These are phyloP conservation scores for Hydnum rufescens DNA, from an alignment of 768 basidiomycete species.

Conservation along the genomic window DNA sequence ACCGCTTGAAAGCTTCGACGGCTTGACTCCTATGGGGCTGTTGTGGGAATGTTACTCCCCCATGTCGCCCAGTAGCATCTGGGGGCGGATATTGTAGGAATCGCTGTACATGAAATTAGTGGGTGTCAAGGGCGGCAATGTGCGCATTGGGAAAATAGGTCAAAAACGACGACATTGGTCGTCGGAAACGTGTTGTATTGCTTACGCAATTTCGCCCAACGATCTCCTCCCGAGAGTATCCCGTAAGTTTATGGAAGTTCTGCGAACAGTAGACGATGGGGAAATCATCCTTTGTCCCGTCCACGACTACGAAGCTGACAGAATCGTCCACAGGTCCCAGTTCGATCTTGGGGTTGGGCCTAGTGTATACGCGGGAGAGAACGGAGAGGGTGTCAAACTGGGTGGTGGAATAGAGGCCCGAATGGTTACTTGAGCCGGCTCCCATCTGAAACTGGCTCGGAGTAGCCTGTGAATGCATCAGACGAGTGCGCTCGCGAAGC, in stretches of 20 bases:
- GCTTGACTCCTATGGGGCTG: slow-evolving; percentile 42
- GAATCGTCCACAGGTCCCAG: slow-evolving; percentile 86
- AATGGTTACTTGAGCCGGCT: neutral
- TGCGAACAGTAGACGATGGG: slow-evolving; percentile 87
- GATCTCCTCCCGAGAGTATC: slow-evolving; percentile 54
- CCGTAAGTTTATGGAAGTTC: slow-evolving; percentile 51
- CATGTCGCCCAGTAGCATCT: slow-evolving; percentile 15
- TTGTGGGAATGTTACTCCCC: slow-evolving; percentile 33
- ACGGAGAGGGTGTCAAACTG: slow-evolving; percentile 82
- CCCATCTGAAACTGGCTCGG: neutral
- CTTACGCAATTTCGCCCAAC: slow-evolving; percentile 59
- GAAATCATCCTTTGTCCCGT: slow-evolving; percentile 56
- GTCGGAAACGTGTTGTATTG: neutral
- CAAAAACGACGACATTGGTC: neutral
- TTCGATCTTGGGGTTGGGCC: slow-evolving; percentile 51
- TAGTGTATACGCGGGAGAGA: slow-evolving; percentile 52
- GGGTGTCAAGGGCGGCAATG: too few relatives aligned
- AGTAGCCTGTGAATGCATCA: slow-evolving; percentile 2
- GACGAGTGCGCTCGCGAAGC: neutral
- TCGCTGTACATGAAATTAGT: slow-evolving; percentile 18
- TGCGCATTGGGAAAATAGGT: neutral
- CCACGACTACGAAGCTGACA: slow-evolving; percentile 82
- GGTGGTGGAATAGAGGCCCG: slow-evolving; percentile 56
- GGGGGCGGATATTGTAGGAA: slow-evolving; percentile 69
- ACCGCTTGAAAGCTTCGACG: slow-evolving; percentile 43